Conservation (phyloP, 345 rosid species). For the Ailanthus altissimus region DNA sequence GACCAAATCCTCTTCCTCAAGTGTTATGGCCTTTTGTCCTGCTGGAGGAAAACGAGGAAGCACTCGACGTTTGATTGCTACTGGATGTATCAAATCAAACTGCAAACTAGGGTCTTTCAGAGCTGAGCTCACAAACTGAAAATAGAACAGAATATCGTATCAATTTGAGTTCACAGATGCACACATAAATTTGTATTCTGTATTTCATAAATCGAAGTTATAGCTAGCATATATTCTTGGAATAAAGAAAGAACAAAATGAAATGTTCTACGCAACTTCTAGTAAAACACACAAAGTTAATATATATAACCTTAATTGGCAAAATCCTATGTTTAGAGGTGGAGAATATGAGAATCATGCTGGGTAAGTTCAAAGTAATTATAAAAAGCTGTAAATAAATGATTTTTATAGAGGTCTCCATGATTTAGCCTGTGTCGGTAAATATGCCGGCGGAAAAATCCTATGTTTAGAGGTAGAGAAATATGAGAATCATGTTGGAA, state of each 20-base stretch:
- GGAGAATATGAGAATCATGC: neutral
- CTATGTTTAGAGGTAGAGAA: neutral
- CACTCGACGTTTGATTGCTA: conserved; percentile 60
- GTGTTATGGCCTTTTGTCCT: conserved; percentile 58
- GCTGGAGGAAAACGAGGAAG: conserved; percentile 53
- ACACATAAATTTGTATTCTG: neutral
- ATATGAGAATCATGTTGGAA: neutral
- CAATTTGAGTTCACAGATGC: neutral
- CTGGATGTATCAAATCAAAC: conserved; percentile 76
- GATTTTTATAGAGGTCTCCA: neutral
- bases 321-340: neutral
- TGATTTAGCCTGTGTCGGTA: too few relatives aligned
- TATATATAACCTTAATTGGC: neutral
- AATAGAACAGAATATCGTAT: conserved; percentile 1
- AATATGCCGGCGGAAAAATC: neutral
- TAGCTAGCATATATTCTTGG: neutral
- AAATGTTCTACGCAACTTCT: neutral
- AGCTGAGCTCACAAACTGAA: conserved; percentile 80
- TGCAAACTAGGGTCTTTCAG: conserved; percentile 82
- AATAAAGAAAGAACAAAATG: neutral
- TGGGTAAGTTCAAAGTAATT: neutral
- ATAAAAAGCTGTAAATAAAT: neutral
- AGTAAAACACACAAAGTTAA: neutral
- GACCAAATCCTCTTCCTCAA: conserved; percentile 81
- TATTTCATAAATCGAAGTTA: neutral